These are phyloP conservation scores for Phaseolus lunatus DNA, from an alignment of 306 rosid species.

Conservation along the genomic window DNA sequence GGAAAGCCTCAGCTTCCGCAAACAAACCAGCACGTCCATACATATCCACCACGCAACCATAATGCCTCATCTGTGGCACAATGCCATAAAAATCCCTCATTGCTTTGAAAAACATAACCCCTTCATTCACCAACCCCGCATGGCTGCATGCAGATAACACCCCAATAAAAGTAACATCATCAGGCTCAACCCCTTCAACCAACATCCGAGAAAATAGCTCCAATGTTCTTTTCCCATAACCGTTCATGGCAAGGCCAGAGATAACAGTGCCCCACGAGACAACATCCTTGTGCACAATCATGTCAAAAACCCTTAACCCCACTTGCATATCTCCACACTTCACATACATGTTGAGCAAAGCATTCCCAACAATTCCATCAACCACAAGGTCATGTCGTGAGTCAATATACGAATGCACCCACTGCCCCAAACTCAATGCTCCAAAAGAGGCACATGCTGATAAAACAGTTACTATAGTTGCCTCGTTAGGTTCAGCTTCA, in stretches of 20 bases:
- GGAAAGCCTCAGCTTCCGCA: constrained; percentile 69
- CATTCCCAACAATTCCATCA: constrained; percentile 69
- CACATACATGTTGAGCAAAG: constrained; percentile 80
- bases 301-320: constrained; percentile 60
- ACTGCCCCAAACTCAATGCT: constrained; percentile 75
- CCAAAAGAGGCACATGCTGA: constrained; percentile 73
- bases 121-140: constrained; percentile 53
- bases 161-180: constrained; percentile 74
- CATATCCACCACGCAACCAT: constrained; percentile 59
- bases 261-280: constrained; percentile 80
- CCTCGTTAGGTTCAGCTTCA: constrained; percentile 72
- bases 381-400: constrained; percentile 49
- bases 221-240: constrained; percentile 57
- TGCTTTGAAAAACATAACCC: constrained; percentile 64
- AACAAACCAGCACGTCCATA: constrained; percentile 67
- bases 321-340: constrained; percentile 65
- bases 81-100: constrained; percentile 66
- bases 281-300: constrained; percentile 59
- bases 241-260: constrained; percentile 83
- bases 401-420: constrained; percentile 72
- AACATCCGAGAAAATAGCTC: constrained; percentile 74
- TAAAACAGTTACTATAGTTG: constrained; percentile 63
- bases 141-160: constrained; percentile 77
- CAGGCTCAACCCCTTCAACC: constrained; percentile 71
- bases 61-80: constrained; percentile 54